Evolutionary conservation across 2,329 filamentous ascomycete species (phyloP).

Genomic region (Exophiala sp.): DNA sequence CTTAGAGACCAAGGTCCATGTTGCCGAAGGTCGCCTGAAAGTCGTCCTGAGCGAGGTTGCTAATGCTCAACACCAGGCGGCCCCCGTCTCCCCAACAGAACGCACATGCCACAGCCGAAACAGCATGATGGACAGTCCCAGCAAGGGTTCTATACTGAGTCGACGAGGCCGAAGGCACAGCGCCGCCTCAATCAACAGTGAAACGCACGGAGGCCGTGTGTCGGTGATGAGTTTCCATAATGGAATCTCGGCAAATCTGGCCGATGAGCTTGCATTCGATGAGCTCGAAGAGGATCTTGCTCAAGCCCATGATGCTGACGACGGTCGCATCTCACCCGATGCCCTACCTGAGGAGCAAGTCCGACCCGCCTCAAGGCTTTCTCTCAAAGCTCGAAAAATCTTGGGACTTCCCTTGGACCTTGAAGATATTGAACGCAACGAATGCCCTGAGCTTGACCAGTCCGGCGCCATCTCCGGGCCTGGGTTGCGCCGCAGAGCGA

Average conservation of each 20-base stretch:
- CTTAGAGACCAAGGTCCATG: conserved; percentile 76
- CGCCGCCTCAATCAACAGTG: conserved; percentile 47
- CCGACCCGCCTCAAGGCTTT: conserved; percentile 38
- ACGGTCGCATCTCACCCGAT: conserved; percentile 52
- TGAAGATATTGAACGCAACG: conserved; percentile 32
- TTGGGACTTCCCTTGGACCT: conserved; percentile 39
- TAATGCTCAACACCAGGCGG: conserved; percentile 36
- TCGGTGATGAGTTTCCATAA: conserved; percentile 60
- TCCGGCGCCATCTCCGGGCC: conserved; percentile 2
- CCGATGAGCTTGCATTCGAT: conserved; percentile 84
- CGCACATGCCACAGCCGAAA: conserved; percentile 25
- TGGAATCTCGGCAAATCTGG: conserved; percentile 62
- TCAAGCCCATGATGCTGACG: conserved; percentile 62
- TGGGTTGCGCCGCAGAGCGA: conserved; percentile 6
- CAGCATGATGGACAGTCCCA: conserved; percentile 26
- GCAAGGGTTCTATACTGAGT: conserved; percentile 23
- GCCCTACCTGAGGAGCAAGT: conserved; percentile 39
- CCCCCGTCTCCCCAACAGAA: conserved; percentile 20
- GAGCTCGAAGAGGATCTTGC: conserved; percentile 61
- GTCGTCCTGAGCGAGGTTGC: conserved; percentile 76
- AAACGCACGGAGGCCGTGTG: conserved; percentile 58
- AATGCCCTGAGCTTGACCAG: conserved; percentile 26
- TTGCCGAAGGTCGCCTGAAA: conserved; percentile 83
- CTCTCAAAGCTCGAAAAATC: conserved; percentile 43
- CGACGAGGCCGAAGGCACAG: conserved; percentile 54